Evolutionary conservation across 108 stramenopile genomes (phyloP), one percentile per base, ranked within the genome.

Genomic region (Aureococcus anophagefferens): DNA sequence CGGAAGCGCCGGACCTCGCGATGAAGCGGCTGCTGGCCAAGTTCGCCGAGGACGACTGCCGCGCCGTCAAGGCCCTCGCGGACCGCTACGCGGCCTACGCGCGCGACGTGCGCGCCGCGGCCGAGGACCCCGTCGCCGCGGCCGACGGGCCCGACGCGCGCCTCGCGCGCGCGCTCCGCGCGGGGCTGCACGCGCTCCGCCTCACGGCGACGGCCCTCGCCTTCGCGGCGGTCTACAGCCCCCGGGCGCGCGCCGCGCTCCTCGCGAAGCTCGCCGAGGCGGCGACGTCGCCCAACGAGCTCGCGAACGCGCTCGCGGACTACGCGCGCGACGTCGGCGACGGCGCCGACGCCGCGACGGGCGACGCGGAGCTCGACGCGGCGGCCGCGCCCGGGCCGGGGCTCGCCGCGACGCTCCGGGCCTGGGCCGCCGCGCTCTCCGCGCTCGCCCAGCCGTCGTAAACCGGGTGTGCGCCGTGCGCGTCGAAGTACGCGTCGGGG

Each of bases 21-120:
- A 3, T 3, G 33, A 45, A 32, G 70, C 78, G 80, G 31, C 72
- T 80, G 35, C 31, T 80, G 63, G 67, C 70, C 33, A 80, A 80
- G 59, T 80, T 80, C 40, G n/a, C 77, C 28, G 80, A 80, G 45
- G 76, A 32, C 0, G 80, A 70, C 76, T 37, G 65, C 36, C 78
- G 79, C 31, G 79, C 79, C 71, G 65, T 72, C 0, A 75, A 79
- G n/a, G 37, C 75, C 29, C 35, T 76, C 21, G 31, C 79, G 66
- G 80, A 80, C 44, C 79, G 79, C 35, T 80, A 72, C 71, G 67
- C 21, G 51, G 25, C 7, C 51, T 59, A 59, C 25, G 25, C 25
- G 21, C 21, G 25, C 51, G 21, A 25, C 51, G 25, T 25, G 7
- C 25, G 21, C 51, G 51, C 4, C 21, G 51, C 21, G 7, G 51